A percentile compares a stretch with the other conserved stretches of the same genome.
Evolutionary conservation across 2,329 filamentous ascomycete genomes (phyloP).

Genomic region (Fusarium buxicola): DNA sequence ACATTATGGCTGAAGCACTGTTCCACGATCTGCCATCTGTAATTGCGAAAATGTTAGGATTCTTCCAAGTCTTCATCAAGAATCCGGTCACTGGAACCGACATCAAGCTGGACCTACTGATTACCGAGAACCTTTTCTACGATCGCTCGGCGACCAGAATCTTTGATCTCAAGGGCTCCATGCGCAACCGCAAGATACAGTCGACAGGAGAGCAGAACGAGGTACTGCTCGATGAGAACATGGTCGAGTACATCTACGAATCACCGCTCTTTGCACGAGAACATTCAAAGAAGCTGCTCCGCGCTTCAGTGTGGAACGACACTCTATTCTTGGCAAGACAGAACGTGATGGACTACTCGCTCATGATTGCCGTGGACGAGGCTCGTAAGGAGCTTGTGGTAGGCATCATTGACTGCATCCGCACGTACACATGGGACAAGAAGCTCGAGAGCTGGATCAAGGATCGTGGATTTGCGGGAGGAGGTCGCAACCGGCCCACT

Average conservation of each 20-base stretch:
- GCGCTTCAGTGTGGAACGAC: conserved; percentile 96
- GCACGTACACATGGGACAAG: conserved; percentile 99
- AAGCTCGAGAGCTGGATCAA: conserved; percentile 99
- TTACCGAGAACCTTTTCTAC: conserved; percentile 99
- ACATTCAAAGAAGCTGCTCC: conserved; percentile 93
- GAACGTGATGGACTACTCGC: conserved; percentile 98
- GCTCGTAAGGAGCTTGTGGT: conserved; percentile 90
- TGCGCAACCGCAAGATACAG: conserved; percentile 98
- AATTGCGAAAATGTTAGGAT: conserved; percentile 98
- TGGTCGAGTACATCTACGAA: conserved; percentile 99
- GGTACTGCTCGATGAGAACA: conserved; percentile 96
- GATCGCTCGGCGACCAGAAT: conserved; percentile 90
- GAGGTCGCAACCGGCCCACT: conserved; percentile 85
- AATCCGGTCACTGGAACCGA: conserved; percentile 92
- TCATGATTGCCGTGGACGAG: conserved; percentile 99
- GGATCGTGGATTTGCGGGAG: conserved; percentile 84
- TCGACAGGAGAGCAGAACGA: conserved; percentile 96
- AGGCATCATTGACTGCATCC: conserved; percentile 97
- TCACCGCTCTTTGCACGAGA: conserved; percentile 94
- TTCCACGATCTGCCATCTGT: conserved; percentile 96
- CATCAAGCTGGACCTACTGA: conserved; percentile 91
- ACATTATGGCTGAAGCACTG: conserved; percentile 94
- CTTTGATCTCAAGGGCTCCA: conserved; percentile 96
- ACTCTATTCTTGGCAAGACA: conserved; percentile 94
- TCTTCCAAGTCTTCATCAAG: conserved; percentile 97